Base-by-base conservation (phyloP, 495 filamentous ascomycete species). In the Aspergillus asperescens region DNA sequence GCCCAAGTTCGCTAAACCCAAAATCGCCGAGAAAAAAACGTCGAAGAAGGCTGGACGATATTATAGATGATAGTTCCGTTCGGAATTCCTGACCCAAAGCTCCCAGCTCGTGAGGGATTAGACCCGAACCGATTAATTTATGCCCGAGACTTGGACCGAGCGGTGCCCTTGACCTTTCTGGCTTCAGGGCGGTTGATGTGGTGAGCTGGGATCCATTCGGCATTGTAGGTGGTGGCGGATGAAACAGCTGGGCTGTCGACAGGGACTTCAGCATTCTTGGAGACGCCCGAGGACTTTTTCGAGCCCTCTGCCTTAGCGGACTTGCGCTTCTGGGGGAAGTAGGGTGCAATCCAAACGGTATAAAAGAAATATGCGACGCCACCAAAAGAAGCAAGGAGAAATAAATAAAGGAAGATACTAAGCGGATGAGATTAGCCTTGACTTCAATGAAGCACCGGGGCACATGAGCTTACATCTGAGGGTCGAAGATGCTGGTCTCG, bases 321-420 rank as follows among this genome's bases (percentile, higher is more conserved):
- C 57, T 85, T 83, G 65, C 82, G 83, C 70, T 90, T 84, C 77
- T 96, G 89, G 23, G 93, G 93, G 81, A 96, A 95, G 63, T 97
- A 84, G n/a, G 89, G 83, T 43, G 90, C 86, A 71, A 98, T 81
- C 89, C 91, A 97, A 64, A 92, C 95, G 69, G 83, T 93, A 79
- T 98, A 98, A 73, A 96, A 90, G 69, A 95, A 96, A 81, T 93
- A 96, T 68, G 83, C 76, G 35, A 86, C 88, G 50, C 85, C 90
- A 57, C 66, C 81, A 66, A 95, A 91, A 62, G 75, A 80, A 50
- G 79, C 81, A 49, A 82, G 70, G 58, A 98, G 89, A 77, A 97
- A 82, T 68, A 95, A 82, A 77, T 97, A 98, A 52, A 98, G 85
- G 83, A 98, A 98, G 72, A 96, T 87, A 60, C 91, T 95, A 48